Evolutionary conservation across 257 asterid species (phyloP).

Genomic region (Rhazya stricta): DNA sequence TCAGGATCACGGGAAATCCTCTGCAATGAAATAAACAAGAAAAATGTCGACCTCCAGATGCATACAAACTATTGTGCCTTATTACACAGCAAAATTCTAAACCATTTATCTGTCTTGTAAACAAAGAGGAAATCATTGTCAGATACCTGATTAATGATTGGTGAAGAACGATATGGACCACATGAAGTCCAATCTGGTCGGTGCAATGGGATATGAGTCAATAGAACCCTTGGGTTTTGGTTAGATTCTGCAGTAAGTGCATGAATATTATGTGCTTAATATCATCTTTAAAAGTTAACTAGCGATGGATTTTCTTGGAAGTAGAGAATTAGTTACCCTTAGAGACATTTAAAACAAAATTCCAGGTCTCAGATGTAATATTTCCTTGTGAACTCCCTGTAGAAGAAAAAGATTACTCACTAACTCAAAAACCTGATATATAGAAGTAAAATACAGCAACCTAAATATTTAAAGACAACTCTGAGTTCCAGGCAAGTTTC

Average conservation of each 20-base stretch:
- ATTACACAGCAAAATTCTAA: background rate
- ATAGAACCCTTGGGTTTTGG: constrained; percentile 58
- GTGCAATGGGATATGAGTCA: constrained; percentile 89
- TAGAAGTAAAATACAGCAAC: background rate
- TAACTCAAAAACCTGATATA: background rate
- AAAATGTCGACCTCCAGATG: background rate
- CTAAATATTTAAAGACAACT: background rate
- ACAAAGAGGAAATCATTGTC: background rate
- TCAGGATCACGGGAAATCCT: constrained; percentile 45
- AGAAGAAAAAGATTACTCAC: constrained; percentile 19
- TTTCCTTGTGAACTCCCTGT: constrained; percentile 54
- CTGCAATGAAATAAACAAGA: constrained; percentile 37
- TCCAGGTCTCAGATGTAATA: constrained; percentile 64
- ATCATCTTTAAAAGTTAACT: constrained; percentile 12
- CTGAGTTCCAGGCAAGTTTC: background rate
- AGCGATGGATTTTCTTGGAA: constrained; percentile 17
- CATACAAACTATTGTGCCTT: background rate
- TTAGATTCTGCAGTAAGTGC: constrained; percentile 36
- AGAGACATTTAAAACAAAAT: constrained; percentile 46
- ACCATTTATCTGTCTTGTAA: background rate
- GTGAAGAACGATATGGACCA: constrained; percentile 73
- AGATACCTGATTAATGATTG: constrained; percentile 76
- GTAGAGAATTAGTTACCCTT: constrained; percentile 35
- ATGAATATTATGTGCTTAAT: constrained; percentile 13
- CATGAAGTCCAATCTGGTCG: constrained; percentile 77